A percentile compares a stretch with the other conserved stretches of the same genome.
phyloP scores from a whole-genome alignment of 2,329 filamentous ascomycete species.

The Sporothrix curviconia region DNA sequence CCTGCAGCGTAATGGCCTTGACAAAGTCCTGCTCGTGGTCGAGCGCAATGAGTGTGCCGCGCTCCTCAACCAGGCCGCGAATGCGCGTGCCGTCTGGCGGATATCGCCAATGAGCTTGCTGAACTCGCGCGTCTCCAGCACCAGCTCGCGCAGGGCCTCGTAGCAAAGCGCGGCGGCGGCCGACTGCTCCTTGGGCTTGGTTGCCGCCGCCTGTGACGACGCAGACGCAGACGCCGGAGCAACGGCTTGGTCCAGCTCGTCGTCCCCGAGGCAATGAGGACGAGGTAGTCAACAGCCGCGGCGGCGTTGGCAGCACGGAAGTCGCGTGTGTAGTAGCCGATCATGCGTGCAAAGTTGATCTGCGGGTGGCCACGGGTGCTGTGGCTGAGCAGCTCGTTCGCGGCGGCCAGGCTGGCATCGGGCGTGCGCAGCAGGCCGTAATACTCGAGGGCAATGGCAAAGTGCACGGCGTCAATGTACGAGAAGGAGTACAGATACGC shows the following conservation, averaged over 20 bases:
- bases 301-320: conserved; percentile 87
- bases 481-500: conserved; percentile 87
- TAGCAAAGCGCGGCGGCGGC: conserved; percentile 78
- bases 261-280: conserved; percentile 87
- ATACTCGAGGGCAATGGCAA: conserved; percentile 80
- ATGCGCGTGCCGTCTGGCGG: conserved; percentile 78
- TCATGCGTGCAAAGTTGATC: conserved; percentile 88
- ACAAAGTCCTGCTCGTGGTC: conserved; percentile 77
- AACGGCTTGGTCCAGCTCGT: conserved; percentile 45
- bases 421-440: conserved; percentile 85
- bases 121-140: conserved; percentile 95
- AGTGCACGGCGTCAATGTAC: conserved; percentile 90
- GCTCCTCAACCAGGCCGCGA: conserved; percentile 79
- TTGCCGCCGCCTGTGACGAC: conserved; percentile 47
- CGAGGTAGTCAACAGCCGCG: conserved; percentile 87
- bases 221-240: background rate
- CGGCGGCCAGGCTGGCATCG: conserved; percentile 58
- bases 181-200: conserved; percentile 28
- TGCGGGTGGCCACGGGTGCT: conserved; percentile 67
- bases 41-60: conserved; percentile 73
- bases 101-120: conserved; percentile 91
- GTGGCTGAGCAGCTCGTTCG: conserved; percentile 62
- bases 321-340: conserved; percentile 92
- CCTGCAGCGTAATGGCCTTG: conserved; percentile 85
- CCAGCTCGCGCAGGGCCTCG: conserved; percentile 85